These are phyloP conservation scores for Phytophthora boehmeriae DNA, from an alignment of 352 stramenopile genomes.

Conservation along the genomic window DNA sequence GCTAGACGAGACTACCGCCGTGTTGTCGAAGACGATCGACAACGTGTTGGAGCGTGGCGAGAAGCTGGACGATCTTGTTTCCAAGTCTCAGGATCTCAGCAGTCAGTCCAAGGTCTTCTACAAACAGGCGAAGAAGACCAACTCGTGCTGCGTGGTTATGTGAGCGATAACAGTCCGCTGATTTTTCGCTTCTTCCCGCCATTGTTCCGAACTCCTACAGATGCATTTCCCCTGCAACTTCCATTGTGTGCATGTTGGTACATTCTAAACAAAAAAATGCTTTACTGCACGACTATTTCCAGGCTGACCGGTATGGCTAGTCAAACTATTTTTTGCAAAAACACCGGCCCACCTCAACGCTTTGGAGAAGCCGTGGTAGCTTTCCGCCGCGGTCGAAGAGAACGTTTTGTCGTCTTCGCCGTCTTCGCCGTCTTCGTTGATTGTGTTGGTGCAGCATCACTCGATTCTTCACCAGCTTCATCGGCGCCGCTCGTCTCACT, in stretches of 20 bases:
- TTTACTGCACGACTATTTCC: constrained; percentile 32
- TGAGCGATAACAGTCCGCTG: constrained; percentile 42
- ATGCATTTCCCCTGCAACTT: constrained; percentile 29
- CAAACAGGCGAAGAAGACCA: constrained; percentile 99
- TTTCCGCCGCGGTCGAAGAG: constrained; percentile 61
- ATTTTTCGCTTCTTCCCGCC: constrained; percentile 16
- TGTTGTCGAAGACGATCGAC: constrained; percentile 99
- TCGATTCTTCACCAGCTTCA: constrained; percentile 61
- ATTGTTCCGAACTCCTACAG: constrained; percentile 29
- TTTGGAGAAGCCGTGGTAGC: constrained; percentile 49
- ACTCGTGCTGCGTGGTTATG: constrained; percentile 97
- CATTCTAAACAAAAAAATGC: constrained; percentile 46
- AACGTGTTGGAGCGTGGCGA: constrained; percentile 98
- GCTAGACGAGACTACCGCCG: constrained; percentile 98
- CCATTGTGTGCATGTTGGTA: constrained; percentile 45
- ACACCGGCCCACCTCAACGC: constrained; percentile 26
- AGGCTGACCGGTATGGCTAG: constrained; percentile 6
- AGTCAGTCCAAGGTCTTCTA: constrained; percentile 99
- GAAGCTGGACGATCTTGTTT: constrained; percentile 99
- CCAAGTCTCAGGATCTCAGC: constrained; percentile 98
- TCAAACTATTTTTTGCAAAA: constrained; percentile 22
- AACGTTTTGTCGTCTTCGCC: constrained; percentile 38
- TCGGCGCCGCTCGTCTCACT: constrained; percentile 37
- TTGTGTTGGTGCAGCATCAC: constrained; percentile 37
- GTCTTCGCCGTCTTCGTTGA: constrained; percentile 26